These are phyloP conservation scores for Termitomyces sp. DNA, from an alignment of 768 basidiomycete species.

Conservation along the genomic window DNA sequence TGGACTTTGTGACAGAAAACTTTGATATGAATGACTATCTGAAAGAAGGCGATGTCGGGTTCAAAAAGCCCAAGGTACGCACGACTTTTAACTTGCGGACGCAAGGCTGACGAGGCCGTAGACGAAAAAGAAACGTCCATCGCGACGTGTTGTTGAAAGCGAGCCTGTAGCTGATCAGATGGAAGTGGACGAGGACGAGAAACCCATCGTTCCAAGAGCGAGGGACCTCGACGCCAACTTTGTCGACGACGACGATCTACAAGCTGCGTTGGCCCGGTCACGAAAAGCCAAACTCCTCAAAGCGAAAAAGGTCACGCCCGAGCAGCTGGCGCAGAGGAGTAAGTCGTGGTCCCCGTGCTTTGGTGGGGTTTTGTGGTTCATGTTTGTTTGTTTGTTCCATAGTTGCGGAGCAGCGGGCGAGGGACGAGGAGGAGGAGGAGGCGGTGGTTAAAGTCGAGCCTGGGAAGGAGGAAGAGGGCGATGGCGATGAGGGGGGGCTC, in stretches of 20 bases:
- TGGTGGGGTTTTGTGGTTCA: too few relatives aligned
- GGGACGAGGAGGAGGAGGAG: conserved; percentile 42
- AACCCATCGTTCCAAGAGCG: conserved; percentile 59
- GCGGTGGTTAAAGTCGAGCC: conserved; percentile 27
- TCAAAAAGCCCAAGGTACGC: conserved; percentile 88
- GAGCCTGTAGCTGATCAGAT: conserved; percentile 53
- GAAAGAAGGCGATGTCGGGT: conserved; percentile 87
- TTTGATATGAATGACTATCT: conserved; percentile 82
- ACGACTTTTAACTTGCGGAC: background rate
- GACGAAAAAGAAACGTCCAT: conserved; percentile 91
- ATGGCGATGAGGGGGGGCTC: conserved; percentile 51
- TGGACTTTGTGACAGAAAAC: conserved; percentile 56
- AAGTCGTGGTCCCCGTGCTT: conserved; percentile 16
- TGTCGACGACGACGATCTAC: conserved; percentile 97
- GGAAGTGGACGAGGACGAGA: conserved; percentile 63
- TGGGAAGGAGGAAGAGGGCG: conserved; percentile 33
- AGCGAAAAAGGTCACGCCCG: conserved; percentile 69
- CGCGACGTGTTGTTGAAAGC: conserved; percentile 55
- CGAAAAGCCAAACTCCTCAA: conserved; percentile 79
- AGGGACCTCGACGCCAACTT: conserved; percentile 84
- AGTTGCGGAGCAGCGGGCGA: conserved; percentile 64
- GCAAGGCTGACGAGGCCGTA: conserved; percentile 22
- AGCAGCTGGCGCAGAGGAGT: conserved; percentile 80
- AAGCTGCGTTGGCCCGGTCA: conserved; percentile 84
- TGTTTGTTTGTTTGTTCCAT: background rate